A percentile compares a stretch with the other conserved stretches of the same genome.
Conservation (phyloP, 192 early-diverging fungal genomes). For the Entomortierella lignicola region DNA sequence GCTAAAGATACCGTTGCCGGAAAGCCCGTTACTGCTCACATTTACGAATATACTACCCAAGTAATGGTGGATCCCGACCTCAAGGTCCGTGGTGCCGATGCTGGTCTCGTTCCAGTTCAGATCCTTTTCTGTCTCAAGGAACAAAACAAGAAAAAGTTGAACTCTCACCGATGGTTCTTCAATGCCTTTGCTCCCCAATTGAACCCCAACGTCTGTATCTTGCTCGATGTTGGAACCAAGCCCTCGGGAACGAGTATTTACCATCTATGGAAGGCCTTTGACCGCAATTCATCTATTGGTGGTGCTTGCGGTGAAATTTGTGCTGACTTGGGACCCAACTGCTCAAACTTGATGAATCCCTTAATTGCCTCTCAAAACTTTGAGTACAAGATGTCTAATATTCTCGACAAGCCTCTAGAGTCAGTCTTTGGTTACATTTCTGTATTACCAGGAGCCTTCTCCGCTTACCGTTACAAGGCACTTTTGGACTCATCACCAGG, state of each 20-base stretch:
- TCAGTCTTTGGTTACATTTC: conserved; percentile 96
- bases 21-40: conserved; percentile 79
- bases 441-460: conserved; percentile 94
- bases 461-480: conserved; percentile 88
- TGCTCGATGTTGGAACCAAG: conserved; percentile 94
- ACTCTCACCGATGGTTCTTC: conserved; percentile 98
- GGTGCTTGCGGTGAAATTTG: conserved; percentile 95
- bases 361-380: conserved; percentile 96
- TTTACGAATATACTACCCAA: conserved; percentile 94
- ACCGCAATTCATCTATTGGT: conserved; percentile 80
- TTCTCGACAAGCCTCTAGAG: conserved; percentile 95
- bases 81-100: conserved; percentile 71
- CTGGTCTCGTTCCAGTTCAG: conserved; percentile 85
- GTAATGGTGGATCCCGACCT: conserved; percentile 70
- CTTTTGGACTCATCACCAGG: conserved; percentile 73
- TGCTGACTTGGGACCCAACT: conserved; percentile 84
- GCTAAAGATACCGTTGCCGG: conserved; percentile 76
- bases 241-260: conserved; percentile 85
- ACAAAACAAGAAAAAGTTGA: conserved; percentile 93
- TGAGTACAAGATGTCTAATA: conserved; percentile 98
- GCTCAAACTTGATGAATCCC: conserved; percentile 79
- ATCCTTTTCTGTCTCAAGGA: conserved; percentile 94
- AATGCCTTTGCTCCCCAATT: conserved; percentile 89
- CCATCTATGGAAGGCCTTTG: conserved; percentile 90
- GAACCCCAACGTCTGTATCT: conserved; percentile 86